Conservation (phyloP, 2,329 filamentous ascomycete genomes). For the Sarocladium strictum region DNA sequence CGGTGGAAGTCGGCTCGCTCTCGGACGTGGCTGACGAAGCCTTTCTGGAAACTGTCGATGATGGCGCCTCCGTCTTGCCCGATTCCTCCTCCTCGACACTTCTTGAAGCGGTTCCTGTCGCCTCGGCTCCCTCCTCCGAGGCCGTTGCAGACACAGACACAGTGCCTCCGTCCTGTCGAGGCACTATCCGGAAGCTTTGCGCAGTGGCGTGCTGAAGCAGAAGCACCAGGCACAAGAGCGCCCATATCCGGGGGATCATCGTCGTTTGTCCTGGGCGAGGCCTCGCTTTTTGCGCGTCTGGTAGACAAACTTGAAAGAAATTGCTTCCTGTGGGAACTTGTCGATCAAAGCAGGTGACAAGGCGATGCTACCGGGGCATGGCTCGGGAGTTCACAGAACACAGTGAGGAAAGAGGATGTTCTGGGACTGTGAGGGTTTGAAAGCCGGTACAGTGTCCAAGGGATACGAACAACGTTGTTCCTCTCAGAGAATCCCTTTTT, state of each 20-base stretch:
- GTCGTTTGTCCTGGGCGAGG: conserved; percentile 8
- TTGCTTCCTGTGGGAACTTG: no score
- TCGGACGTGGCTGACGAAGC: conserved; percentile 11
- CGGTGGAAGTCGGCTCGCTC: conserved; percentile 16
- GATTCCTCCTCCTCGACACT: neutral
- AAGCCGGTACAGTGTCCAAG: neutral
- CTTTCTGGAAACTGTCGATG: neutral
- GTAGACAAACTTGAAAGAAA: no score
- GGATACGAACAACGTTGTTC: no score
- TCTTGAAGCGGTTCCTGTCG: neutral
- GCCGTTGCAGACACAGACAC: conserved; percentile 4
- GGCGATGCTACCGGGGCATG: conserved; percentile 2
- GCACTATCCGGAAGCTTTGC: conserved; percentile 23
- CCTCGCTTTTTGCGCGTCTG: neutral
- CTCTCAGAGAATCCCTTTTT: no score
- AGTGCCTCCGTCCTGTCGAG: conserved; percentile 26
- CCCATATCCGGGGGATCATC: conserved; percentile 32
- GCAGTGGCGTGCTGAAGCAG: conserved; percentile 30
- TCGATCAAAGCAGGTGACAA: neutral
- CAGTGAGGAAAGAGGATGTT: neutral
- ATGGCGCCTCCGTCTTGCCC: conserved; percentile 12
- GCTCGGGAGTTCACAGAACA: neutral
- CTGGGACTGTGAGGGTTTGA: neutral
- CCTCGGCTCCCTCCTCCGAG: neutral
- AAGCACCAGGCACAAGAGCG: conserved; percentile 29